Percentiles rank a stretch among this genome's conserved stretches.
Evolutionary conservation across 345 rosid species (phyloP).

Genomic region (Eucalyptus victrix): DNA sequence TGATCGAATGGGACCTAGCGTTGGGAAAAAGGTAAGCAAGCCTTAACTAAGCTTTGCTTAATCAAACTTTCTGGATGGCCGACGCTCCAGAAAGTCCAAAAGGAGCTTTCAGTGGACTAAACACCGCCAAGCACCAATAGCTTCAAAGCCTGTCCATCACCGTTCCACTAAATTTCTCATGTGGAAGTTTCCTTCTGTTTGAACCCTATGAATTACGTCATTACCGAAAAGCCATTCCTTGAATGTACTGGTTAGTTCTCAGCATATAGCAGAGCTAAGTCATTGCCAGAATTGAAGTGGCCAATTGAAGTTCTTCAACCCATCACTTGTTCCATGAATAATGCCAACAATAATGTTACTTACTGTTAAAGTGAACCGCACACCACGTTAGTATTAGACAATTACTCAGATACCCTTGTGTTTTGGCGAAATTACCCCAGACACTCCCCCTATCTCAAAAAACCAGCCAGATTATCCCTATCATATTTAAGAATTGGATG

Average conservation of each 20-base stretch:
- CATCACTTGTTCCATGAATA: not conserved
- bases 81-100: not conserved
- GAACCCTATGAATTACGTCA: not conserved
- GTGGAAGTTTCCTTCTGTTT: not conserved
- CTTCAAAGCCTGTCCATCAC: not conserved
- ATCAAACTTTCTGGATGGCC: not conserved
- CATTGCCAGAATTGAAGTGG: too few relatives aligned
- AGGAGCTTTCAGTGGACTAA: not conserved
- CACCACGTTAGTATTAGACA: not conserved
- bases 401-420: not conserved
- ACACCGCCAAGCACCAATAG: not conserved
- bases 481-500: not conserved
- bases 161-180: not conserved
- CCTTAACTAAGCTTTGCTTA: not conserved
- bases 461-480: not conserved
- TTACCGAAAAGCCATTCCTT: not conserved
- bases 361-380: not conserved
- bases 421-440: not conserved
- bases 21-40: not conserved
- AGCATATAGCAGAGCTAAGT: not conserved
- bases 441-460: not conserved
- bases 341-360: not conserved
- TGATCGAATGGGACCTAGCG: not conserved
- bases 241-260: not conserved
- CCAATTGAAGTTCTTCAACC: not conserved